Evolutionary conservation across 345 rosid species (phyloP).

Genomic region (Luvunga scandens): DNA sequence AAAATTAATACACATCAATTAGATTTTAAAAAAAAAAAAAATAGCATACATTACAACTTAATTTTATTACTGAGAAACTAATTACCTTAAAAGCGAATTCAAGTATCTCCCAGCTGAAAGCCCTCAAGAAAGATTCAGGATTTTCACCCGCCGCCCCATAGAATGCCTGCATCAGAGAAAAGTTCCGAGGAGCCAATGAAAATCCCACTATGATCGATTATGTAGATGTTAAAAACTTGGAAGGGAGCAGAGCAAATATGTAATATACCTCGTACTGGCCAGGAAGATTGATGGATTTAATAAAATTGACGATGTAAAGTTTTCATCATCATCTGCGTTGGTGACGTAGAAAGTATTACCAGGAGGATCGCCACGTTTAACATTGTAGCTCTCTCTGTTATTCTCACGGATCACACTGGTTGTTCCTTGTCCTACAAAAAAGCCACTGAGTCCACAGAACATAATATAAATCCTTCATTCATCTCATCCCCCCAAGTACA

Average conservation of each 20-base stretch:
- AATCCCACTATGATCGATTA: not conserved
- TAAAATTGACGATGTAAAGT: conserved; percentile 31
- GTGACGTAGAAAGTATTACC: conserved; percentile 40
- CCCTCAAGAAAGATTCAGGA: conserved; percentile 33
- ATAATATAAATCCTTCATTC: too few species aligned
- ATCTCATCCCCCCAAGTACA: too few species aligned
- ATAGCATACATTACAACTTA: not conserved
- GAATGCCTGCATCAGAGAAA: conserved; percentile 25
- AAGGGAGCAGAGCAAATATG: not conserved
- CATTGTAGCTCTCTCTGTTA: conserved; percentile 30
- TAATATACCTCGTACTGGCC: conserved; percentile 34
- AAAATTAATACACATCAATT: not conserved
- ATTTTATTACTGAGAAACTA: not conserved
- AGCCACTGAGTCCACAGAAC: not conserved
- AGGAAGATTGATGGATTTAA: conserved; percentile 36
- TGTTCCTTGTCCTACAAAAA: conserved; percentile 40
- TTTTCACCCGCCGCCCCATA: conserved; percentile 32
- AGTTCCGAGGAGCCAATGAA: not conserved
- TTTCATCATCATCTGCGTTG: conserved; percentile 37
- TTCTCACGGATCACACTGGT: conserved; percentile 27
- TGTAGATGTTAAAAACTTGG: too few species aligned
- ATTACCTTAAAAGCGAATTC: conserved; percentile 49
- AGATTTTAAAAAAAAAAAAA: not conserved
- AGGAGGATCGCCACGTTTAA: conserved; percentile 35
- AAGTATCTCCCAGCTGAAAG: conserved; percentile 49